Evolutionary conservation across 2,329 filamentous ascomycete species (phyloP).

Genomic region (Coniella lustricola): DNA sequence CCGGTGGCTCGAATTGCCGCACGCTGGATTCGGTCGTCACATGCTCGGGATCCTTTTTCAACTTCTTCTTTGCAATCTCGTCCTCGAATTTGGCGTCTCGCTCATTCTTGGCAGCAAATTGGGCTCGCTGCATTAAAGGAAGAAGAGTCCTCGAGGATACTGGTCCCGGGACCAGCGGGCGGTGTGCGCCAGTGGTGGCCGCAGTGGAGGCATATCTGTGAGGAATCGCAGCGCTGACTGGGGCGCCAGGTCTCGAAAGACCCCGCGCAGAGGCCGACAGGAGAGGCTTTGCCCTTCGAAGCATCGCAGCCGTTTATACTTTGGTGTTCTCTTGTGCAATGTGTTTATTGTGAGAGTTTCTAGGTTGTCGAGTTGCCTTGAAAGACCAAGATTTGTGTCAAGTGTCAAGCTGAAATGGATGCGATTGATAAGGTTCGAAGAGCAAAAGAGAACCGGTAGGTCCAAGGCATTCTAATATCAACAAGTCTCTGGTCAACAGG

Average conservation of each 20-base stretch:
- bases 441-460: no score
- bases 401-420: no score
- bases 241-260: slow-evolving; percentile 4
- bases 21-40: slow-evolving; percentile 54
- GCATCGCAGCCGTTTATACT: slow-evolving; percentile 8
- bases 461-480: no score
- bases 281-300: slow-evolving; percentile 14
- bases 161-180: not conserved
- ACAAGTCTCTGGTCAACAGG: no score
- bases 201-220: not conserved
- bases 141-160: slow-evolving; percentile 11
- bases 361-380: not conserved
- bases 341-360: no score
- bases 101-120: slow-evolving; percentile 24
- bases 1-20: slow-evolving; percentile 37
- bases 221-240: slow-evolving; percentile 12
- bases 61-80: slow-evolving; percentile 43
- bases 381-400: no score
- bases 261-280: slow-evolving; percentile 8
- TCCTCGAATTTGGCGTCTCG: slow-evolving; percentile 53
- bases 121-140: slow-evolving; percentile 18
- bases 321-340: not conserved
- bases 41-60: slow-evolving; percentile 52
- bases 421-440: no score
- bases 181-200: not conserved